Percentiles rank a stretch among this genome's conserved stretches.
phyloP scores from a whole-genome alignment of 2,329 filamentous ascomycete genomes.

The Sordariomycetes sp. region DNA sequence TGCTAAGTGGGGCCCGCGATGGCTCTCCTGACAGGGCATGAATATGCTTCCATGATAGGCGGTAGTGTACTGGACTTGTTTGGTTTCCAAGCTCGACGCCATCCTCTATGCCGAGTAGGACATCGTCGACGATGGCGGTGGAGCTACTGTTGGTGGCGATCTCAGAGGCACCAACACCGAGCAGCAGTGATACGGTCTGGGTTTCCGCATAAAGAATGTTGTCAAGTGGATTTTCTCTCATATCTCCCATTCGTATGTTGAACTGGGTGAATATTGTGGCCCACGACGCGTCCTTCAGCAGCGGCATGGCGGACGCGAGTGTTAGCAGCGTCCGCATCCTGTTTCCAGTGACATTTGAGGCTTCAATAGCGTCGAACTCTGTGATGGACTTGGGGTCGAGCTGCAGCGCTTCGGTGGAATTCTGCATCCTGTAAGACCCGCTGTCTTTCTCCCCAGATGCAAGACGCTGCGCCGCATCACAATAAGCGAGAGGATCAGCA shows the following conservation, averaged over 20 bases:
- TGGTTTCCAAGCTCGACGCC: conserved; percentile 6
- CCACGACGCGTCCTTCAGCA: conserved; percentile 30
- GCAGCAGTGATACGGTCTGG: conserved; percentile 32
- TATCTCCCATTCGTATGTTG: conserved; percentile 20
- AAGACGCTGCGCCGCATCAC: conserved; percentile 35
- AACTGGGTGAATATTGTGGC: conserved; percentile 39
- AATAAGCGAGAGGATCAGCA: conserved; percentile 39
- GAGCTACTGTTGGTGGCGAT: conserved; percentile 38
- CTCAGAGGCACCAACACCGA: conserved; percentile 38
- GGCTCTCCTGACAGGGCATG: conserved; percentile 16
- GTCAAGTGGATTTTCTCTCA: conserved; percentile 20
- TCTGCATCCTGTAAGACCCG: conserved; percentile 29
- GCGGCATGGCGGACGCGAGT: conserved; percentile 28
- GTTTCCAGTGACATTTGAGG: conserved; percentile 27
- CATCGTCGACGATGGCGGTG: conserved; percentile 26
- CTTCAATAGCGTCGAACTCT: conserved; percentile 46
- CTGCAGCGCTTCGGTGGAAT: conserved; percentile 24
- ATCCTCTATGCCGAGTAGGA: conserved; percentile 16
- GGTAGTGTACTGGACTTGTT: conserved; percentile 14
- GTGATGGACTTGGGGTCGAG: conserved; percentile 20
- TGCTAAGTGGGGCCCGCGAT: conserved; percentile 14
- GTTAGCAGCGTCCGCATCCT: conserved; percentile 26
- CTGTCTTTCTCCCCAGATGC: conserved; percentile 18
- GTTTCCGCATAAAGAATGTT: conserved; percentile 34
- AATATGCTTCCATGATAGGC: conserved; percentile 24